Base-by-base conservation (phyloP, 768 basidiomycete genomes). In the Psilocybe subaeruginosa region DNA sequence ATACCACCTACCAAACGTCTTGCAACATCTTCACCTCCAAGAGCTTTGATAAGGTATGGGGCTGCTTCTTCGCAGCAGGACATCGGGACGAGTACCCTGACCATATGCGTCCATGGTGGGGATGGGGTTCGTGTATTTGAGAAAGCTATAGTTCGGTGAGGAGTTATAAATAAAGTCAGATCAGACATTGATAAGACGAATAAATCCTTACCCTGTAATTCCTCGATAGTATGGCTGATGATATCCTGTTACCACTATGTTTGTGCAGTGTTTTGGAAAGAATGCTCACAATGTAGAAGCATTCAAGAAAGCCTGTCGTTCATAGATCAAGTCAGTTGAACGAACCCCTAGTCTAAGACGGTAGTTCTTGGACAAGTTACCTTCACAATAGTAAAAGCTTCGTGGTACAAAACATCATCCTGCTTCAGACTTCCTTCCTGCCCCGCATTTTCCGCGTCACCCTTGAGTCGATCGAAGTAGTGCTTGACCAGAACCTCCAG, bases 401-500 rank as follows among this genome's bases (percentile, higher is more conserved):
- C 85, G 62, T 95, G 90, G 68, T 93, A 95, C 59, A 95, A 74
- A 29, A 95, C 75, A 70, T 95, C 91, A 54, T 93, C 88, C 67
- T 87, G 82, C 67, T 84, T 79, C 58, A 92, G 75, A 39, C 78
- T 77, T 12, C 82, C 83, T 48, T 74, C 75, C 3, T 80, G 75
- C 17, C 77, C 77, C 9, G 53, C 57, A 17, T 78, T 73, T 41
- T 77, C 73, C 8, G 67, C 66, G 59, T 82, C 79, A 23, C 75
- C 77, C 73, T 78, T 85, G 51, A 85, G 72, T 12, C 86, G 82
- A 47, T 90, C 88, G 51, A 95, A 84, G 72, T 93, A 96, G 70
- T 95, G 93, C 71, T 90, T 91, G 69, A 94, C 80, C n/a, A 94
- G 80, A 0, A 90, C 92, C 66, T 88, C 90, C 19, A 93, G 70